Base-by-base conservation (phyloP, 306 rosid species). In the Vicia villosa region DNA sequence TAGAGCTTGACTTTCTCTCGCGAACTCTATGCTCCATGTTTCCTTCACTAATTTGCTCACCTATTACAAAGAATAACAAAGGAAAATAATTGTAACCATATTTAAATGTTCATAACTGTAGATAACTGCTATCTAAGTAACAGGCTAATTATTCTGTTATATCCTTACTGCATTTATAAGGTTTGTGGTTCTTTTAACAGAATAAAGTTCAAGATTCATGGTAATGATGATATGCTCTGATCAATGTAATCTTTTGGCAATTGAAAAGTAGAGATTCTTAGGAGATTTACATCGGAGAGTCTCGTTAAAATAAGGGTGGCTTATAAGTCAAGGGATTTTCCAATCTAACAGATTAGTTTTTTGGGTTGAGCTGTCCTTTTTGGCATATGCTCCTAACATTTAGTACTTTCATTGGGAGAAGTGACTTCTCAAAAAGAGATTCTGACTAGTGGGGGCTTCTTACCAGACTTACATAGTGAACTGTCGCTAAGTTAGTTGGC, bases 1-100 rank as follows among this genome's bases (percentile, higher is more conserved):
- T 52, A 41, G 90, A 77, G 37, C 80, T 60, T 63, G 82, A 69
- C 58, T 80, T 89, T 79, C 69, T 72, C 72, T 84, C 89, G 1
- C 64, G 56, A 76, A 62, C 70, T 69, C 24, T 75, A 59, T 73
- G 74, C 84, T 76, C 84, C 26, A 5, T 41, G 16, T 57, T 71
- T 79, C 69, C 78, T 58, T 69, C 62, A 58, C 63, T 65, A 38
- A 82, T 76, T 69, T 51, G 19, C 4, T 74, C 70, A 50, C 81
- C 96, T 87, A 60, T 73, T 74, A 49, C 40, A 63, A 50, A 54
- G 22, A 57, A 60, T 15, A 70, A 34, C 38, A 34, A 68, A 67
- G 22, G 26, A 60, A 70, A 70, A 21, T 6, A 26, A 6, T 26
- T 56, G 20, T 14, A 14, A 26, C 17, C 62, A 26, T 26, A 7